phyloP scores from a whole-genome alignment of 2,329 filamentous ascomycete genomes.

The Emergomyces orientalis region DNA sequence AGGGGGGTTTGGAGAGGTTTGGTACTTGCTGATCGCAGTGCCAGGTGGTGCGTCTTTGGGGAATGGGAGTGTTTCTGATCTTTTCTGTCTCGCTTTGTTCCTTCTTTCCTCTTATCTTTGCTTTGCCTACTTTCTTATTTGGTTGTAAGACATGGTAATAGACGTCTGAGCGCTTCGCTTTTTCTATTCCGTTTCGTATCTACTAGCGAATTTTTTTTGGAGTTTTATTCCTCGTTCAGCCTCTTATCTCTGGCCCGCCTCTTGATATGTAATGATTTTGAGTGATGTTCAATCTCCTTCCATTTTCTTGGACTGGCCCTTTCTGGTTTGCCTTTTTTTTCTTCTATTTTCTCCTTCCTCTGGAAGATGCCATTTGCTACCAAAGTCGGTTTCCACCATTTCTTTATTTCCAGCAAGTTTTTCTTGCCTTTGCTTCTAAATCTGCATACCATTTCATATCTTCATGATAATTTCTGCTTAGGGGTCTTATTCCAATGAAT shows the following conservation, averaged over 20 bases:
- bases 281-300: neutral
- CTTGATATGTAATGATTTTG: neutral
- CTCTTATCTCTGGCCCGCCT: neutral
- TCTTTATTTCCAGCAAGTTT: neutral
- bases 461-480: neutral
- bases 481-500: neutral
- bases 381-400: neutral
- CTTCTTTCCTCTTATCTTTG: conserved; percentile 2
- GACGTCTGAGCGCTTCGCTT: neutral
- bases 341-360: neutral
- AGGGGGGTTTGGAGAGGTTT: conserved; percentile 54
- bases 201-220: neutral
- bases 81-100: neutral
- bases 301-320: neutral
- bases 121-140: neutral
- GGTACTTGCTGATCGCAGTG: conserved; percentile 55
- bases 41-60: conserved; percentile 60
- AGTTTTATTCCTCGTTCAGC: neutral
- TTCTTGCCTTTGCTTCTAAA: neutral
- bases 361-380: neutral
- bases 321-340: neutral
- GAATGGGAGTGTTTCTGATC: conserved; percentile 53
- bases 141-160: neutral
- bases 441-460: neutral
- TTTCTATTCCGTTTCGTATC: neutral